Evolutionary conservation across 257 asterid genomes (phyloP).

Genomic region (Mentha longifolia): DNA sequence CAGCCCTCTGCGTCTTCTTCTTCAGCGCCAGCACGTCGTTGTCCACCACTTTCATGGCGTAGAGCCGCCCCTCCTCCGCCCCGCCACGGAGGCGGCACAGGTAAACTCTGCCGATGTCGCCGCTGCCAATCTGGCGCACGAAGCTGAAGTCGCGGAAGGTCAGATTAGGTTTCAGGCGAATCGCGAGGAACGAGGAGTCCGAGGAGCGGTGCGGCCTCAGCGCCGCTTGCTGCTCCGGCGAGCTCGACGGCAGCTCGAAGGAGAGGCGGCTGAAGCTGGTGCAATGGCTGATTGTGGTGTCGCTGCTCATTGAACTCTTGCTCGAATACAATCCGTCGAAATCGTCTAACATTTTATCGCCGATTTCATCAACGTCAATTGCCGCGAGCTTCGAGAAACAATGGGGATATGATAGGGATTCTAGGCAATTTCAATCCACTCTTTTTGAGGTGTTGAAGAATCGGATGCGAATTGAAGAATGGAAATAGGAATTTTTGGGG

Average conservation of each 20-base stretch:
- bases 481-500: conserved; percentile 22
- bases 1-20: conserved; percentile 77
- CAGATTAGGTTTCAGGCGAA: conserved; percentile 41
- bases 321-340: conserved; percentile 41
- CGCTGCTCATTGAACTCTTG: conserved; percentile 78
- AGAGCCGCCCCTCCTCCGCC: conserved; percentile 46
- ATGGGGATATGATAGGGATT: no score
- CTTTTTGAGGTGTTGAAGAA: not conserved
- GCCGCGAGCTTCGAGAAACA: no score
- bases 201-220: conserved; percentile 78
- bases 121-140: conserved; percentile 84
- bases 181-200: conserved; percentile 63
- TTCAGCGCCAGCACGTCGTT: conserved; percentile 70
- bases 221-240: conserved; percentile 58
- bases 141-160: conserved; percentile 69
- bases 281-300: conserved; percentile 53
- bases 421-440: no score
- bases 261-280: conserved; percentile 71
- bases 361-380: conserved; percentile 35
- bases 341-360: conserved; percentile 39
- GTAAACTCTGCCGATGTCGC: conserved; percentile 82
- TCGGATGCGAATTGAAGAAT: conserved; percentile 36
- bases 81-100: conserved; percentile 60
- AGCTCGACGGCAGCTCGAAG: conserved; percentile 59
- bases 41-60: conserved; percentile 95